Percentiles rank a stretch among this genome's conserved stretches.
Evolutionary conservation across 129 eudicot genomes (phyloP).

Genomic region (Flaveria brownii): DNA sequence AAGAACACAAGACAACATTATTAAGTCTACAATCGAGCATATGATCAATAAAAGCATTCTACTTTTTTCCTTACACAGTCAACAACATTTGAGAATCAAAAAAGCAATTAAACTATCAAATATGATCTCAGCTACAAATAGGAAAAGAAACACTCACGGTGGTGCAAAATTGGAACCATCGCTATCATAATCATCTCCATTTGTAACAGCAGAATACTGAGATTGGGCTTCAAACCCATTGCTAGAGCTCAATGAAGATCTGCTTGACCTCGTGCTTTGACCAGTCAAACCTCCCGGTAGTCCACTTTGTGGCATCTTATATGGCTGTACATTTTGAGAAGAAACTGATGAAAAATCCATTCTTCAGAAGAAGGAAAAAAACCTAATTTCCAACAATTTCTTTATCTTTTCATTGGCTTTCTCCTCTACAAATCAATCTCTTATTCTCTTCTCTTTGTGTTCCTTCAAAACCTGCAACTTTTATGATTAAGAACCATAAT

Average conservation of each 20-base stretch:
- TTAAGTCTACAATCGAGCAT: conserved; percentile 5
- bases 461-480: conserved; percentile 26
- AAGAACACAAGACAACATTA: conserved; percentile 27
- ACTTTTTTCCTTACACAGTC: neutral
- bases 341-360: conserved; percentile 35
- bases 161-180: conserved; percentile 93
- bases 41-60: conserved; percentile 11
- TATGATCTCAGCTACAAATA: neutral
- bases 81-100: neutral
- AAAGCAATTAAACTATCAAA: neutral
- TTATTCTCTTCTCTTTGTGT: neutral
- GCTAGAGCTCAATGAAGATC: conserved; percentile 74
- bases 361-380: conserved; percentile 24
- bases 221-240: conserved; percentile 79
- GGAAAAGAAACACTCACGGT: conserved; percentile 57
- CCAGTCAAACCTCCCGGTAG: conserved; percentile 4
- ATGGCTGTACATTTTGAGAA: neutral
- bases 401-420: conserved; percentile 24
- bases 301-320: neutral
- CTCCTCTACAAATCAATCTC: conserved; percentile 11
- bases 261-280: conserved; percentile 68
- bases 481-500: neutral
- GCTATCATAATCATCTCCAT: conserved; percentile 91
- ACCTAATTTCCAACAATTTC: conserved; percentile 13
- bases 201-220: conserved; percentile 57